Base-by-base conservation (phyloP, 441 rosid genomes). In the Geranium incanum region DNA sequence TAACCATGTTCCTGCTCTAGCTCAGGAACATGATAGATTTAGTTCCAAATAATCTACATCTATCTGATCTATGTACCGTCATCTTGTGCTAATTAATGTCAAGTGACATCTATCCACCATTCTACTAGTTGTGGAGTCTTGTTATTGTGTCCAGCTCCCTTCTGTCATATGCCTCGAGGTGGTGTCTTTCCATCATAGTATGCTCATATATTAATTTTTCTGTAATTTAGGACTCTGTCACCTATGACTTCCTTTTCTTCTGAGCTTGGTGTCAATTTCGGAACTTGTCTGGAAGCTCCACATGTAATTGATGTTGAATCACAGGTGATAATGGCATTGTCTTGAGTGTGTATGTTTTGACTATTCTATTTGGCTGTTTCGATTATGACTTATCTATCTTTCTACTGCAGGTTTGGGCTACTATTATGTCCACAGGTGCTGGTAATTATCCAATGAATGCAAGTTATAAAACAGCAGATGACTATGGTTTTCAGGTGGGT, bases 231-330 rank as follows among this genome's bases (percentile, higher is more conserved):
- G 85, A 92, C 99, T 41, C 81, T 95, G 69, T 92, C 98, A 74
- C 99, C 99, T 6, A 83, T 87, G 88, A 86, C 80, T 81, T 95
- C 99, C 75, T 95, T 95, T 85, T 86, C 97, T 60, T 90, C 97
- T 70, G 98, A 92, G 84, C 97, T 92, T 73, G 98, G 97, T 75
- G 86, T 91, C 77, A 91, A 87, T 76, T 95, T 95, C 82, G 98
- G 97, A 74, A 88, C 93, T 79, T 88, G 78, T 83, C 76, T 95
- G 82, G 98, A 95, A 84, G 99, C 99, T 81, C 98, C 99, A 68
- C 99, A 95, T 82, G 95, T 95, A 72, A 85, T 95, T 76, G 89
- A 95, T 77, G 78, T 80, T 71, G 82, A 91, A 81, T 81, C 90
- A 68, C 99, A 95, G 93, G 99, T 95, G 43, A 65, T 55, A 67